A percentile compares a stretch with the other conserved stretches of the same genome.
These are phyloP conservation scores for Neonectria coccinea DNA, from an alignment of 2,329 filamentous ascomycete genomes.

Conservation along the genomic window DNA sequence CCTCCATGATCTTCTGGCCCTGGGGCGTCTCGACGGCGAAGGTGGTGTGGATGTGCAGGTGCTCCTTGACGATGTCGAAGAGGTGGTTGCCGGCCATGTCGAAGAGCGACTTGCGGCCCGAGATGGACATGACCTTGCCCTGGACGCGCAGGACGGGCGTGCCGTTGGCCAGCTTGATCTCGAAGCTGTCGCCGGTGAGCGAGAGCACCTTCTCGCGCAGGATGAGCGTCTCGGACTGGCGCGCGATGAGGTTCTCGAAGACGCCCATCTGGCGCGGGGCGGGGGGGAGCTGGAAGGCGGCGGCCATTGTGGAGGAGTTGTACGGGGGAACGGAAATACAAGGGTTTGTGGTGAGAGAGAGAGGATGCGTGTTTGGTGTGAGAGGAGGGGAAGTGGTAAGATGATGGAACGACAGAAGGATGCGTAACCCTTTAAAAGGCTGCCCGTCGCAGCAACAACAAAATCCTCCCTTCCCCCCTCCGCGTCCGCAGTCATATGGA, in stretches of 20 bases:
- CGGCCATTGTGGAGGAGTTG: slow-evolving; percentile 9
- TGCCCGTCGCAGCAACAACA: not conserved
- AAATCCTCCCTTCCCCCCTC: not conserved
- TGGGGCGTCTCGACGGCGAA: slow-evolving; percentile 61
- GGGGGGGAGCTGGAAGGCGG: slow-evolving; percentile 44
- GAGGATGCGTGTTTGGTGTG: not conserved
- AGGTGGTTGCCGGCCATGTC: slow-evolving; percentile 66
- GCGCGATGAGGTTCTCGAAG: slow-evolving; percentile 54
- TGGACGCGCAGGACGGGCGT: slow-evolving; percentile 66
- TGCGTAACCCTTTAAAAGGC: not conserved
- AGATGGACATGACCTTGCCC: slow-evolving; percentile 65
- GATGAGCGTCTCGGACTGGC: slow-evolving; percentile 60
- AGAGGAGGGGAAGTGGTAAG: not conserved
- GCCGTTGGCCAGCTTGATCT: slow-evolving; percentile 67
- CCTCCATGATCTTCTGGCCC: slow-evolving; percentile 62
- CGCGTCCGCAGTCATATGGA: not conserved
- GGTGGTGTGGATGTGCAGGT: slow-evolving; percentile 61
- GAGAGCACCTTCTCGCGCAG: slow-evolving; percentile 73
- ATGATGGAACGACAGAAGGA: not conserved
- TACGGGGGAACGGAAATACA: not conserved
- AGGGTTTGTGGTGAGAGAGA: no score
- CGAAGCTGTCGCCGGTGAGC: slow-evolving; percentile 72
- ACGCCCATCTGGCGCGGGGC: slow-evolving; percentile 53
- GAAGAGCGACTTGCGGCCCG: slow-evolving; percentile 65
- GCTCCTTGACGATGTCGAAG: slow-evolving; percentile 69